A percentile compares a stretch with the other conserved stretches of the same genome.
Evolutionary conservation across 345 rosid genomes (phyloP).

Genomic region (Lepidium sativum): DNA sequence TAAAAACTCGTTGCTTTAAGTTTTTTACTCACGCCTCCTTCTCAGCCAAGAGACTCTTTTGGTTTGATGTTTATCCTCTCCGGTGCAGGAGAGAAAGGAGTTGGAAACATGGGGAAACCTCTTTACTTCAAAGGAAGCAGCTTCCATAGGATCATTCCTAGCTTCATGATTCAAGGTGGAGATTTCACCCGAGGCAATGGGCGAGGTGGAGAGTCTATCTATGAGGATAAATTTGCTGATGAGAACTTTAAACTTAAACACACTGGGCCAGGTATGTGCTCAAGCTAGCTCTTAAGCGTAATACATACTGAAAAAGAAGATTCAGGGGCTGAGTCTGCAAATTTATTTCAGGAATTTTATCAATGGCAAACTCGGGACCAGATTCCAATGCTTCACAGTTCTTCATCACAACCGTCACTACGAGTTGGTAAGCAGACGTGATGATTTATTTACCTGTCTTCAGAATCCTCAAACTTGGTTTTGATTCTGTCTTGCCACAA

Average conservation of each 20-base stretch:
- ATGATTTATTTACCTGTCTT: not conserved
- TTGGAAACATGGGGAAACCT: constrained; percentile 74
- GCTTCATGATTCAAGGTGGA: constrained; percentile 96
- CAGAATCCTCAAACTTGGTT: not conserved
- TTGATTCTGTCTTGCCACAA: not conserved
- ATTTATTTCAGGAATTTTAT: constrained; percentile 46
- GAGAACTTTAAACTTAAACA: constrained; percentile 93
- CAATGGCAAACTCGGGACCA: constrained; percentile 86
- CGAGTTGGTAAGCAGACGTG: constrained; percentile 52
- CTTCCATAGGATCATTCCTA: constrained; percentile 89
- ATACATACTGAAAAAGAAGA: not conserved
- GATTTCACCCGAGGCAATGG: constrained; percentile 96
- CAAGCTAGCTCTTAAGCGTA: not conserved
- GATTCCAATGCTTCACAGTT: constrained; percentile 91
- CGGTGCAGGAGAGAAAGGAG: constrained; percentile 76
- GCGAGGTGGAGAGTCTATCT: constrained; percentile 89
- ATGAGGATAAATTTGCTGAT: constrained; percentile 74
- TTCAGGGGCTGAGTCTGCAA: not conserved
- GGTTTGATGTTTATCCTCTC: constrained; percentile 5
- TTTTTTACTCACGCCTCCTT: not conserved
- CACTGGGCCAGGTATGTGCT: constrained; percentile 54
- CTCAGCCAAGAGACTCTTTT: not conserved
- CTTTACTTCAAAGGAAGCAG: constrained; percentile 68
- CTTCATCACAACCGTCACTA: constrained; percentile 78
- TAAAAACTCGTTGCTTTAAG: not conserved